These are phyloP conservation scores for Pulveroboletus ravenelii DNA, from an alignment of 768 basidiomycete species.

Conservation along the genomic window DNA sequence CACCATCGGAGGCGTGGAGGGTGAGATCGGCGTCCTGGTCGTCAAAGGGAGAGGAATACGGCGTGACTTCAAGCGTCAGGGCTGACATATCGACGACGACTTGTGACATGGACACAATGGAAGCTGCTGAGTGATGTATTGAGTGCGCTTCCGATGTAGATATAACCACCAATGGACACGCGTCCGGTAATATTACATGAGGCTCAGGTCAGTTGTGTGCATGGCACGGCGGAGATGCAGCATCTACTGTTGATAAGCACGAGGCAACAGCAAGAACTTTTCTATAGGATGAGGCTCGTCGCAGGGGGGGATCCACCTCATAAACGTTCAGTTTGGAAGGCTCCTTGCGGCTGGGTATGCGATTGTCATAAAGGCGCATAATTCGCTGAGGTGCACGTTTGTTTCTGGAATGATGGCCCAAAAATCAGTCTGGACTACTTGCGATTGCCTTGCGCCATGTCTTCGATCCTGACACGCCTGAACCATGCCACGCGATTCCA, in stretches of 20 bases:
- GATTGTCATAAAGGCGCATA: slow-evolving; percentile 1
- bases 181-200: slow-evolving; percentile 18
- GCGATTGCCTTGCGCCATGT: neutral
- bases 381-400: neutral
- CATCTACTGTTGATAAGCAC: slow-evolving; percentile 21
- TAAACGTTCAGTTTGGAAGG: slow-evolving; percentile 11
- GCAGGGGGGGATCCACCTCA: neutral
- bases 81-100: slow-evolving; percentile 22
- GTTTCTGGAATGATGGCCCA: slow-evolving; percentile 2
- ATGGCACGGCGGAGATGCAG: slow-evolving; percentile 20
- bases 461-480: slow-evolving; percentile 16
- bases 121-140: slow-evolving; percentile 13
- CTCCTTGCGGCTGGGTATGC: slow-evolving; percentile 16
- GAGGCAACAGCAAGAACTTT: slow-evolving; percentile 15
- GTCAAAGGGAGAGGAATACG: slow-evolving; percentile 35
- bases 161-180: slow-evolving; percentile 21
- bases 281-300: neutral
- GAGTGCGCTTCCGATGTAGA: slow-evolving; percentile 21
- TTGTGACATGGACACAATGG: slow-evolving; percentile 26
- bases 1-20: slow-evolving; percentile 39
- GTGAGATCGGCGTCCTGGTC: slow-evolving; percentile 39
- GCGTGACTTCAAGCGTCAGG: slow-evolving; percentile 25
- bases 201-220: slow-evolving; percentile 28
- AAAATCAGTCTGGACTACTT: neutral
- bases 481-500: slow-evolving; percentile 14